These are phyloP conservation scores for Mycena floridula DNA, from an alignment of 768 basidiomycete genomes.

Conservation along the genomic window DNA sequence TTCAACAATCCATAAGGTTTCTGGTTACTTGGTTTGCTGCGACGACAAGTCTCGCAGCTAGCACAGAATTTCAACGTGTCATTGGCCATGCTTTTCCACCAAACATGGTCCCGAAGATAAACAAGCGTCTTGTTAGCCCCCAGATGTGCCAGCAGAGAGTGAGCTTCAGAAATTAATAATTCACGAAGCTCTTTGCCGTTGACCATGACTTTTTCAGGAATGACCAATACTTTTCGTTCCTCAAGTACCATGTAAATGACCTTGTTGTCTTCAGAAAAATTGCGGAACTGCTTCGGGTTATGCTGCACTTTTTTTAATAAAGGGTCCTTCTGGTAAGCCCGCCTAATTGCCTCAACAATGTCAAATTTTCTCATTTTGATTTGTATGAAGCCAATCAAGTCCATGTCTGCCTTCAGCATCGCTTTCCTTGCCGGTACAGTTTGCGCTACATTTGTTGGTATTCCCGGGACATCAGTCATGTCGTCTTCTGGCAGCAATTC, in stretches of 20 bases:
- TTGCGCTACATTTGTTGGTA: neutral
- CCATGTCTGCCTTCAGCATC: no score
- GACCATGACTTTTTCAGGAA: neutral
- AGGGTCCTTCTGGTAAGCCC: neutral
- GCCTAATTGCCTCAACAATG: neutral
- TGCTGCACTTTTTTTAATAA: neutral
- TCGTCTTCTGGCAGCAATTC: neutral
- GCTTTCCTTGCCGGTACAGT: no score
- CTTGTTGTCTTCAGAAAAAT: neutral
- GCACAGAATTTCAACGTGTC: slow-evolving; percentile 5
- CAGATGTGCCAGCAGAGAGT: slow-evolving; percentile 4
- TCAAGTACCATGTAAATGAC: neutral
- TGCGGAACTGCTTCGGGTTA: neutral
- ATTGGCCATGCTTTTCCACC: neutral
- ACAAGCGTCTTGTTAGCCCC: neutral
- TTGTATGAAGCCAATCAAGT: no score
- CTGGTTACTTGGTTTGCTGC: no score
- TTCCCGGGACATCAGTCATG: neutral
- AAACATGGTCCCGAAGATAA: neutral
- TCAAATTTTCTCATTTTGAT: neutral
- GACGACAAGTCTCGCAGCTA: no score
- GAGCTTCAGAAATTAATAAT: slow-evolving; percentile 4
- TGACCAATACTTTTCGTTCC: neutral
- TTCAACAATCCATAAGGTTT: no score
- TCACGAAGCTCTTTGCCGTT: neutral